Percentiles rank a stretch among this genome's conserved stretches.
Evolutionary conservation across 2,329 filamentous ascomycete genomes (phyloP).

Genomic region (Samsoniella hepiali): DNA sequence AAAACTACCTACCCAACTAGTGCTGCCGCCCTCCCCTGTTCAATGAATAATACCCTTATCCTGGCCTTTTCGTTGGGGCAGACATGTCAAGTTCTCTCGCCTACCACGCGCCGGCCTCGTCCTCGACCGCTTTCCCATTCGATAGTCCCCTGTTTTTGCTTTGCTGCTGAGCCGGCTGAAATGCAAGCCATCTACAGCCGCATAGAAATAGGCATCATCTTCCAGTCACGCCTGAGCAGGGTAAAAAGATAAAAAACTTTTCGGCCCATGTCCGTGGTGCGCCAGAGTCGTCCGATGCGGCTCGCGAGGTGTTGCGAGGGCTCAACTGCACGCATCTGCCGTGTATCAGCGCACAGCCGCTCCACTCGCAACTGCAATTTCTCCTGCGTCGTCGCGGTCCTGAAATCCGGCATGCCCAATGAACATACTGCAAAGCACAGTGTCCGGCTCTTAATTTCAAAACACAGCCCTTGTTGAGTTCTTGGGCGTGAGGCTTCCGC

Average conservation of each 20-base stretch:
- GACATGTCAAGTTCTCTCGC: too few relatives aligned
- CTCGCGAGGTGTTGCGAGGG: neutral
- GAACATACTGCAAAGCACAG: too few relatives aligned
- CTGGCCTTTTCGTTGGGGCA: too few relatives aligned
- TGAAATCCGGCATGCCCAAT: too few relatives aligned
- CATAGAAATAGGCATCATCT: neutral
- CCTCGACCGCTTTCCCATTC: neutral
- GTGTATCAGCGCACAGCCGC: neutral
- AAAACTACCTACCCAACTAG: too few relatives aligned
- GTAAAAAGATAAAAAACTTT: neutral
- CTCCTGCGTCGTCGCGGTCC: neutral
- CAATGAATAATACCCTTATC: too few relatives aligned
- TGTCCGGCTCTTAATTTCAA: too few relatives aligned
- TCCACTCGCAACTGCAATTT: constrained; percentile 4
- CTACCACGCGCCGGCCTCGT: neutral
- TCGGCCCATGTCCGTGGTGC: neutral
- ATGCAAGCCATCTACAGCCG: constrained; percentile 5
- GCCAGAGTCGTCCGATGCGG: neutral
- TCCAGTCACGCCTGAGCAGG: neutral
- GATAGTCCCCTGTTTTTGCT: neutral
- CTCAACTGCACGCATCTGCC: neutral
- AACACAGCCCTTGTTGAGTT: too few relatives aligned
- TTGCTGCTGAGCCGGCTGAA: neutral
- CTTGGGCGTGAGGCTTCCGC: too few relatives aligned
- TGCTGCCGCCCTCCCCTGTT: too few relatives aligned